Percentiles rank a stretch among this genome's conserved stretches.
Conservation (phyloP, 306 rosid species). For the Prunus persica region DNA sequence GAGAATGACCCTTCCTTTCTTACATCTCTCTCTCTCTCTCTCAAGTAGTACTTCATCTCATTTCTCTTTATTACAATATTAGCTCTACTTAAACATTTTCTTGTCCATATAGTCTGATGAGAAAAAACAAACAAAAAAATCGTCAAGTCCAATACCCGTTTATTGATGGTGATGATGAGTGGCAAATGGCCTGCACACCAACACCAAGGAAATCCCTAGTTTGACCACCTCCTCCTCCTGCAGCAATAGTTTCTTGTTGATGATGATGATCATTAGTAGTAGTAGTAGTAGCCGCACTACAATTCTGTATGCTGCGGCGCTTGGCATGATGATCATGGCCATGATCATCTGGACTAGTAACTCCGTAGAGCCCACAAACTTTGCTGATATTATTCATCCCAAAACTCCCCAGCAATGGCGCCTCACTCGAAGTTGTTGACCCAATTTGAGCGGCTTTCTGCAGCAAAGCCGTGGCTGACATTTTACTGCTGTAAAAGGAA, state of each 20-base stretch:
- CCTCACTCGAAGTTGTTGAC: constrained; percentile 41
- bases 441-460: constrained; percentile 89
- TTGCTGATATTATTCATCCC: constrained; percentile 42
- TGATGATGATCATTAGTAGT: too few species aligned
- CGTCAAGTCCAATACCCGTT: constrained; percentile 63
- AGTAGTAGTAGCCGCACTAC: too few species aligned
- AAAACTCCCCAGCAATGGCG: constrained; percentile 57
- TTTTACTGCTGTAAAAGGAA: constrained; percentile 60
- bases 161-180: constrained; percentile 47
- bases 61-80: constrained; percentile 31
- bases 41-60: too few species aligned
- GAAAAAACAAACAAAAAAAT: neutral
- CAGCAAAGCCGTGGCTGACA: constrained; percentile 93
- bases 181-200: constrained; percentile 72
- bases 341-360: constrained; percentile 4
- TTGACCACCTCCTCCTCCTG: constrained; percentile 47
- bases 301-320: too few species aligned
- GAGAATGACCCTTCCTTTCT: too few species aligned
- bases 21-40: too few species aligned
- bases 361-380: constrained; percentile 40
- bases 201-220: constrained; percentile 92
- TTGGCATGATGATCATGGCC: too few species aligned
- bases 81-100: neutral
- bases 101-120: neutral
- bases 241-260: too few species aligned